Evolutionary conservation across 2,329 filamentous ascomycete species (phyloP).

Genomic region (Aspergillus melleus): DNA sequence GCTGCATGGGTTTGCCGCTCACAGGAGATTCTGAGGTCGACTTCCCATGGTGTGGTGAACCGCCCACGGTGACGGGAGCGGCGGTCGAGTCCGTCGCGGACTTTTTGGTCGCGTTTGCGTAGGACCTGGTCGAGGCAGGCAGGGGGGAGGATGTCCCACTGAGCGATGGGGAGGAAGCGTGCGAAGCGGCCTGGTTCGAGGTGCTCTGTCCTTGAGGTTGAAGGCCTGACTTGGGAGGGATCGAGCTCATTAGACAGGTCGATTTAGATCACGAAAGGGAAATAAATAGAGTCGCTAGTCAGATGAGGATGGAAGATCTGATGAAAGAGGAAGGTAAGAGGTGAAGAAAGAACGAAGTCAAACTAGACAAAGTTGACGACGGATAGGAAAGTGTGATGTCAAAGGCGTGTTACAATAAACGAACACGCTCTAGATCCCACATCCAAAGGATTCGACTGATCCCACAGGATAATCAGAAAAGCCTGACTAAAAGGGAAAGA

Average conservation of each 20-base stretch:
- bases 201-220: conserved; percentile 51
- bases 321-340: conserved; percentile 10
- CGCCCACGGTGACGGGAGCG: conserved; percentile 55
- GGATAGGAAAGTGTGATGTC: conserved; percentile 15
- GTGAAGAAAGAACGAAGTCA: neutral
- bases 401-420: conserved; percentile 20
- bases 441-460: conserved; percentile 20
- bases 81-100: conserved; percentile 53
- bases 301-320: conserved; percentile 18
- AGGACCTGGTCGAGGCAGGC: conserved; percentile 57
- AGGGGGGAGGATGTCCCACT: conserved; percentile 53
- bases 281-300: conserved; percentile 3
- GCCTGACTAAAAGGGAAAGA: conserved; percentile 6
- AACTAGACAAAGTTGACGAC: conserved; percentile 7
- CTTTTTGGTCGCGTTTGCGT: conserved; percentile 64
- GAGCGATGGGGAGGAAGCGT: conserved; percentile 48
- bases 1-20: conserved; percentile 74
- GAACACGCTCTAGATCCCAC: conserved; percentile 24
- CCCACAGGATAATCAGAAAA: conserved; percentile 14
- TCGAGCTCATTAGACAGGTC: conserved; percentile 63
- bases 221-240: conserved; percentile 49
- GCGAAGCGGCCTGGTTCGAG: conserved; percentile 49
- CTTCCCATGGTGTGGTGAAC: conserved; percentile 55
- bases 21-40: conserved; percentile 71
- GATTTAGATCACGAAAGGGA: neutral